A percentile compares a stretch with the other conserved stretches of the same genome.
Evolutionary conservation across 2,329 filamentous ascomycete genomes (phyloP).

Genomic region (Tricladium varicosporioides): DNA sequence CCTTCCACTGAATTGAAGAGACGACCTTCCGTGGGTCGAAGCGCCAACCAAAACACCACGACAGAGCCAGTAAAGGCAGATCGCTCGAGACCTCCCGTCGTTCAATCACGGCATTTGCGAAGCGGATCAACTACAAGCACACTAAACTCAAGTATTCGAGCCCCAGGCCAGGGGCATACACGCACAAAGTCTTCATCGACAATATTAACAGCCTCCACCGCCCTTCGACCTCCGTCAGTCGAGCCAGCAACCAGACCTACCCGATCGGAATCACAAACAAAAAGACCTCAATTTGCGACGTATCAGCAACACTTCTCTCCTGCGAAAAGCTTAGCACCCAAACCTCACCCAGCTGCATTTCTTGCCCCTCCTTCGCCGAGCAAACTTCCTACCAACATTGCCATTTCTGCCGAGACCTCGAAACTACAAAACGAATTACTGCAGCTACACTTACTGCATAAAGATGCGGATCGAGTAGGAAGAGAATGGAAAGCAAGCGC

Average conservation of each 20-base stretch:
- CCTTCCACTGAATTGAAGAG: slow-evolving; percentile 21
- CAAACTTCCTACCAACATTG: slow-evolving; percentile 59
- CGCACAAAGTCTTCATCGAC: slow-evolving; percentile 31
- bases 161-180: slow-evolving; percentile 19
- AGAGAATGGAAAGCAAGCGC: slow-evolving; percentile 57
- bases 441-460: slow-evolving; percentile 63
- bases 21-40: slow-evolving; percentile 21
- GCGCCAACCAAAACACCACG: slow-evolving; percentile 9
- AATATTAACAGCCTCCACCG: slow-evolving; percentile 18
- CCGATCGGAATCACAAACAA: slow-evolving; percentile 19
- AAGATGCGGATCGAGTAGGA: slow-evolving; percentile 45
- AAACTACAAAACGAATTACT: slow-evolving; percentile 63
- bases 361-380: slow-evolving; percentile 60
- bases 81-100: slow-evolving; percentile 27
- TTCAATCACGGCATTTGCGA: slow-evolving; percentile 28
- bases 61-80: slow-evolving; percentile 29
- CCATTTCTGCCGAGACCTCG: slow-evolving; percentile 55
- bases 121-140: slow-evolving; percentile 24
- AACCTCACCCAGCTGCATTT: slow-evolving; percentile 57
- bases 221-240: slow-evolving; percentile 23
- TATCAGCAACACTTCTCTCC: slow-evolving; percentile 68
- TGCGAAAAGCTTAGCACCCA: slow-evolving; percentile 57
- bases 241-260: slow-evolving; percentile 13
- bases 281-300: slow-evolving; percentile 49
- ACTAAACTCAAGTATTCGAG: slow-evolving; percentile 7